Base-by-base conservation (phyloP, 345 rosid genomes). In the Conringia planisiliqua region DNA sequence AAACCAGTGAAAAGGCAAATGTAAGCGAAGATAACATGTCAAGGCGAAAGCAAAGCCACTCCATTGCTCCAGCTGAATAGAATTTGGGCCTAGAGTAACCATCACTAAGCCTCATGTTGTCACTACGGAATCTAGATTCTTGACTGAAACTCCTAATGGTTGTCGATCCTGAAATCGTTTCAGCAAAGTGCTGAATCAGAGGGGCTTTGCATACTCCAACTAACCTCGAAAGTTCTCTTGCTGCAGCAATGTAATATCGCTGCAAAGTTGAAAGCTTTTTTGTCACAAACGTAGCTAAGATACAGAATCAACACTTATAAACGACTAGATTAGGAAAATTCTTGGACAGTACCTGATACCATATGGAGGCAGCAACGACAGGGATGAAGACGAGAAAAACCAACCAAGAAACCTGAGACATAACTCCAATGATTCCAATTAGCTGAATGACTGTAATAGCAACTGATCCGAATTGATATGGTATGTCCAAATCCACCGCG, bases 401-500 rank as follows among this genome's bases (percentile, higher is more conserved):
- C 75, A 87, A 88, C 96, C 97, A 93, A 14, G 92, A 87, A 62
- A 83, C 96, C 72, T 88, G 93, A 58, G 93, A 88, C 90, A 89
- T 88, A 66, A 93, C 89, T 11, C 79, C 90, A 56, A 93, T 84
- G 73, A 84, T 82, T 56, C 90, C 94, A 7, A 84, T 62, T 40
- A 93, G 90, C 71, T 80, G 89, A 77, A 93, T 89, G 61, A 65
- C 47, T 17, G 86, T 47, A 74, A 81, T 78, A 67, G 90, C 84
- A 68, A 83, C 77, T 43, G 77, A 13, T 29, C 79, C 91, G 42
- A 87, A 60, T 68, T 76, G 80, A 72, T 42, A 58, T 0, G 88
- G 87, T 73, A 93, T 81, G 51, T 27, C 80, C 74, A 74, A 20
- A 50, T 93, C 97, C 20, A 85, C 84, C 0, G 88, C 81, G 59